These are phyloP conservation scores for Ceriops tagal DNA, from an alignment of 345 rosid species.

Conservation along the genomic window DNA sequence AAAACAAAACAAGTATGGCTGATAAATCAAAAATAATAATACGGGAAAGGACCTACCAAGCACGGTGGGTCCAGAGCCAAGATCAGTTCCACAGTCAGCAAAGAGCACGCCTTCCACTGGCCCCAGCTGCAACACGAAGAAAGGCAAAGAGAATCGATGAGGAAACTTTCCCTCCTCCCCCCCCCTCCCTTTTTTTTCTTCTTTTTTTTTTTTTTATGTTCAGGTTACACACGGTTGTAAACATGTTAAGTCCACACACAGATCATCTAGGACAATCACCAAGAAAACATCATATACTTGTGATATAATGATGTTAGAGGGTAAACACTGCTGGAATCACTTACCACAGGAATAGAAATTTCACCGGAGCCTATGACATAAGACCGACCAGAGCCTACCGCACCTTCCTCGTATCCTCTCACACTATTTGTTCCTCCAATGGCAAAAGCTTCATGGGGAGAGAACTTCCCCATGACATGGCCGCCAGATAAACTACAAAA, in stretches of 20 bases:
- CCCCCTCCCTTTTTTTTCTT: background rate
- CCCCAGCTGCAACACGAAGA: constrained; percentile 54
- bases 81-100: constrained; percentile 85
- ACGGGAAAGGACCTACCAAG: constrained; percentile 46
- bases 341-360: constrained; percentile 81
- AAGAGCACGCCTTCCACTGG: constrained; percentile 83
- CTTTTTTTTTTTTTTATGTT: background rate
- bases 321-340: constrained; percentile 8
- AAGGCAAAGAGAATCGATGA: background rate
- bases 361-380: constrained; percentile 84
- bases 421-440: constrained; percentile 95
- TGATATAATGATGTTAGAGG: background rate
- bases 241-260: background rate
- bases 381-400: constrained; percentile 93
- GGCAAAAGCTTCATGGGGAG: constrained; percentile 91
- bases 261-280: background rate
- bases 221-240: background rate
- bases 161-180: background rate
- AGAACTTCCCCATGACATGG: constrained; percentile 80
- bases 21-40: too few species aligned
- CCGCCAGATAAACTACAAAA: constrained; percentile 73
- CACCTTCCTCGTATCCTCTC: constrained; percentile 97
- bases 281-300: background rate
- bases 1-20: too few species aligned
- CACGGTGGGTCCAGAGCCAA: constrained; percentile 74